These are phyloP conservation scores for Yarrowia sp. DNA, from an alignment of 805 yeast genomes.

Conservation along the genomic window DNA sequence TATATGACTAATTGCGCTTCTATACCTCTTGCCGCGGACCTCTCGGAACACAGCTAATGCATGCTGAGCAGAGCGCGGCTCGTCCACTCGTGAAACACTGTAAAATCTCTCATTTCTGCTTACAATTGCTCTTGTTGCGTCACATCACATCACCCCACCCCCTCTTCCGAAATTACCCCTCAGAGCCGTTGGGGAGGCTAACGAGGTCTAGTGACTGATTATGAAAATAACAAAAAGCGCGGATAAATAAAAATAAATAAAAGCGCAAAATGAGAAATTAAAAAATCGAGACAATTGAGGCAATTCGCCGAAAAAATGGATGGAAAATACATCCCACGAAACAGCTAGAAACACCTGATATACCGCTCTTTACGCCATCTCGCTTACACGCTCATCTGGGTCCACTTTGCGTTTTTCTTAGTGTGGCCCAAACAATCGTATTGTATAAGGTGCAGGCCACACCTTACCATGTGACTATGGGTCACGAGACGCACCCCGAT, in stretches of 20 bases:
- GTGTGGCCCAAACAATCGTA: background rate
- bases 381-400: background rate
- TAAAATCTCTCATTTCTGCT: no score
- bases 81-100: no score
- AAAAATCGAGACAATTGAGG: background rate
- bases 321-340: background rate
- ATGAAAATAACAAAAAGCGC: background rate
- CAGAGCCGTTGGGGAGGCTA: slow-evolving; percentile 21
- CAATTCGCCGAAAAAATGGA: background rate
- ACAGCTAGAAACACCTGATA: background rate
- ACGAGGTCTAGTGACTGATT: slow-evolving; percentile 13
- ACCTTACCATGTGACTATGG: slow-evolving; percentile 21
- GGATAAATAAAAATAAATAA: background rate
- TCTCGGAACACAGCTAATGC: no score
- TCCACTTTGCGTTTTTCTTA: background rate
- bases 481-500: slow-evolving; percentile 22
- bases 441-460: slow-evolving; percentile 10
- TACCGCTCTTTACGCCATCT: background rate
- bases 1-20: background rate
- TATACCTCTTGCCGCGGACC: background rate
- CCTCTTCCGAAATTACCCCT: slow-evolving; percentile 8
- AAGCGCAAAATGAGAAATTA: background rate
- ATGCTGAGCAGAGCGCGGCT: no score
- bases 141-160: background rate
- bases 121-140: background rate